Conservation (phyloP, 1,284 basidiomycete genomes). For the Pseudomicrostroma phylloplanum region DNA sequence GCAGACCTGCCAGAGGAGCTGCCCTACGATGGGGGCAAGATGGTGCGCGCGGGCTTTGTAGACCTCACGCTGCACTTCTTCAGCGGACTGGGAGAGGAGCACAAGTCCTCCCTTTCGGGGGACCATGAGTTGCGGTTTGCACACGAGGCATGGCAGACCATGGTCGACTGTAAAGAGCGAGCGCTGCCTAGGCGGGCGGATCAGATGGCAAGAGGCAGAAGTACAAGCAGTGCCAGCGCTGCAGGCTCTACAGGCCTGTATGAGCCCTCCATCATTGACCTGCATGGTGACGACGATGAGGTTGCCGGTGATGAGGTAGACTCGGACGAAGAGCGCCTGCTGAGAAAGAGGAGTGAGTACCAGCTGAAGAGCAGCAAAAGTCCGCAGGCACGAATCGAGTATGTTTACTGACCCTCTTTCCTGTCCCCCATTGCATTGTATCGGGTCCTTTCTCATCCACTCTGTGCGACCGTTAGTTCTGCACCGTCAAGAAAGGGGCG, state of each 20-base stretch:
- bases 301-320: not conserved
- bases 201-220: constrained; percentile 8
- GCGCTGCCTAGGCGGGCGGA: constrained; percentile 19
- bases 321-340: not conserved
- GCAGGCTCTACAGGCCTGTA: not conserved
- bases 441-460: not conserved
- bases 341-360: constrained; percentile 1
- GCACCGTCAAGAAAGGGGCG: constrained; percentile 35
- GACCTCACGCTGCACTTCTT: constrained; percentile 37
- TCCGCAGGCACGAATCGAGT: not conserved
- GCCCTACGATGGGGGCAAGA: not conserved
- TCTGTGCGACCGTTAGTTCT: constrained; percentile 6
- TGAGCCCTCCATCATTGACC: constrained; percentile 1
- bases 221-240: not conserved
- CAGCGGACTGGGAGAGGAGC: constrained; percentile 32
- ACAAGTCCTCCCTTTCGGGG: constrained; percentile 26
- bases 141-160: constrained; percentile 30
- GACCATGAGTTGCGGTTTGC: constrained; percentile 39
- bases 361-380: not conserved
- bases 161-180: constrained; percentile 31
- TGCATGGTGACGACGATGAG: not conserved
- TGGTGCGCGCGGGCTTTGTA: constrained; percentile 21
- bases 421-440: not conserved
- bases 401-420: not conserved
- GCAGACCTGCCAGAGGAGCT: not conserved